Percentiles rank a stretch among this genome's conserved stretches.
Evolutionary conservation across 345 rosid species (phyloP).

Genomic region (Tarenaya hassleriana): DNA sequence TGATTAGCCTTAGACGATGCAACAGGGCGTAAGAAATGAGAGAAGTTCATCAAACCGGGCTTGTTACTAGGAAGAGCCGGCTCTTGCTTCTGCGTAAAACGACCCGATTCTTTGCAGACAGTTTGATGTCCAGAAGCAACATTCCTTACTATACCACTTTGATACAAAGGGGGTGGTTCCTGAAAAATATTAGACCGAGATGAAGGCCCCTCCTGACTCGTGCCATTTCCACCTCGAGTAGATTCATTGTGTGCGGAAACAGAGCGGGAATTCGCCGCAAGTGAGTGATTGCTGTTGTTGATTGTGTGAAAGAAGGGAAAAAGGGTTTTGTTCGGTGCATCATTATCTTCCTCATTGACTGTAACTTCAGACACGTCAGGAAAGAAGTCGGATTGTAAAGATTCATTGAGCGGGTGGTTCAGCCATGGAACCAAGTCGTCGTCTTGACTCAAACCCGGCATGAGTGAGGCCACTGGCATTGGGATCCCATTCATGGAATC

Average conservation of each 20-base stretch:
- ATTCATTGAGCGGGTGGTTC: slow-evolving; percentile 45
- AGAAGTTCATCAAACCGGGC: slow-evolving; percentile 46
- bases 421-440: slow-evolving; percentile 71
- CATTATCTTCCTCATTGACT: slow-evolving; percentile 33
- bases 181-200: slow-evolving; percentile 31
- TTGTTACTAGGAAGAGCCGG: slow-evolving; percentile 28
- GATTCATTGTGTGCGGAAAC: no score
- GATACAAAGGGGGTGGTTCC: slow-evolving; percentile 29
- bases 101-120: slow-evolving; percentile 22
- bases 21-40: slow-evolving; percentile 60
- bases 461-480: slow-evolving; percentile 38
- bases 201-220: slow-evolving; percentile 28
- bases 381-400: slow-evolving; percentile 45
- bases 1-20: slow-evolving; percentile 37
- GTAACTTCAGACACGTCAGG: slow-evolving; percentile 53
- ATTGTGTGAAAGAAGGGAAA: slow-evolving; percentile 33
- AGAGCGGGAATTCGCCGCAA: no score
- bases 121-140: slow-evolving; percentile 19
- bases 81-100: slow-evolving; percentile 39
- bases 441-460: slow-evolving; percentile 48
- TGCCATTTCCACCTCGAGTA: not conserved
- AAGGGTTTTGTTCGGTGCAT: slow-evolving; percentile 22
- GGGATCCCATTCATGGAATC: slow-evolving; percentile 44
- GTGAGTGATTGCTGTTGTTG: slow-evolving; percentile 26
- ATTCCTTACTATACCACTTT: slow-evolving; percentile 36